Evolutionary conservation across 1,284 basidiomycete genomes (phyloP), one percentile per base, ranked within the genome.

Genomic region (Melanopsichium pennsylvanicum): DNA sequence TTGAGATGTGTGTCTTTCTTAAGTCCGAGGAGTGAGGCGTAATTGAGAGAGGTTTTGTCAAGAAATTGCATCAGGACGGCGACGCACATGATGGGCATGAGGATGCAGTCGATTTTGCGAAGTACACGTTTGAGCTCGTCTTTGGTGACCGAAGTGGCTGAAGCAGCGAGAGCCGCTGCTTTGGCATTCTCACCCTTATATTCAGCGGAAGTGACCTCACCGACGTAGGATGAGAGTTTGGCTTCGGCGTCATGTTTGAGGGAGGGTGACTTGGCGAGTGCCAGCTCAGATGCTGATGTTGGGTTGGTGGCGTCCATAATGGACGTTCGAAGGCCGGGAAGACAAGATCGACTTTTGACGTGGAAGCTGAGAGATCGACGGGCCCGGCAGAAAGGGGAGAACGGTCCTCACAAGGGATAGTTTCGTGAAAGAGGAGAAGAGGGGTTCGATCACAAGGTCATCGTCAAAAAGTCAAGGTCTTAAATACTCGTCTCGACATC

Each of bases 11-110:
- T 54, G 41, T 80, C 79, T 15, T 55, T 50, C 15, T 70, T 61
- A 7, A 81, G 27, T 9, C 75, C 75, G 35, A 79, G 60, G n/a
- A 81, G 63, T 38, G 57, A 59, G 46, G 70, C 71, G 47, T 76
- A 78, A 41, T 63, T 71, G 41, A 73, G 59, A 19, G 59, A 67
- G 13, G 67, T 75, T 58, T 80, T 80, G 61, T 79, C 76, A 2
- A 79, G 55, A 44, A 73, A 78, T 34, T 80, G 79, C 8, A 80
- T 45, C 13, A 71, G 27, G 11, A 75, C 70, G 3, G 60, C 41
- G 12, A 69, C 16, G 43, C 57, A 75, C 58, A 79, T 71, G 8
- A 81, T 46, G 0, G 79, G 79, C 52, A 81, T 51, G 34, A 81
- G 54, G 25, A 70, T 34, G 40, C 26, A 13, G 61, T 81, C 80